Evolutionary conservation across 352 stramenopile genomes (phyloP), one percentile per base, ranked within the genome.

Genomic region (Pythium folliculosum): DNA sequence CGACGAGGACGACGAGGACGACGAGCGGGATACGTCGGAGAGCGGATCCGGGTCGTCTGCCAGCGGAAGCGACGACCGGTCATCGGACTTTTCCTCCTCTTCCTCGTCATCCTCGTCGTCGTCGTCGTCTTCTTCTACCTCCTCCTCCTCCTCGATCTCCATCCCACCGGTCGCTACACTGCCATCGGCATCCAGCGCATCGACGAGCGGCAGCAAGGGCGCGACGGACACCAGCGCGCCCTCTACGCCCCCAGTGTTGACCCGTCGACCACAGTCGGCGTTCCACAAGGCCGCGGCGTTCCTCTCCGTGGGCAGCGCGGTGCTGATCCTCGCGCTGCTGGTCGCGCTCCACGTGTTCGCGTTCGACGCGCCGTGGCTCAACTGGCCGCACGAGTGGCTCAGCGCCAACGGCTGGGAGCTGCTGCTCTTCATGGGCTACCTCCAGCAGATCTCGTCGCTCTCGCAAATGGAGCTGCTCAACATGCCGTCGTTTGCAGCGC

Each of bases 341-440:
- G 60, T 81, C 12, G 78, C 81, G 44, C 89, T 90, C 65, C 82
- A 90, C 60, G 85, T 82, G 52, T 75, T 88, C 9, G 80, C 81
- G 13, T 67, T 88, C 25, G 81, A 92, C 52, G 56, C 69, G 5
- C 70, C 77, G 38, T 63, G 48, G 43, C 37, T 75, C 30, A 32
- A 56, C 16, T 74, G 67, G 67, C 54, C 67, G 2, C 45, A 66
- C 49, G 55, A 64, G 23, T 70, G 62, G 68, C 43, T 63, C 19
- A 45, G 67, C 13, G 60, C 75, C 21, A 87, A 85, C 59, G 72
- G 77, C 5, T 85, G 77, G 77, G 79, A 87, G 53, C 65, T 83
- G n/a, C 43, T 81, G n/a, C 40, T 81, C 13, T 85, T 81, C 63
- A 52, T 74, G 1, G 55, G 63, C 23, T 85, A 81, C 60, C 38